Base-by-base conservation (phyloP, 495 filamentous ascomycete species). In the Letharia columbiana region DNA sequence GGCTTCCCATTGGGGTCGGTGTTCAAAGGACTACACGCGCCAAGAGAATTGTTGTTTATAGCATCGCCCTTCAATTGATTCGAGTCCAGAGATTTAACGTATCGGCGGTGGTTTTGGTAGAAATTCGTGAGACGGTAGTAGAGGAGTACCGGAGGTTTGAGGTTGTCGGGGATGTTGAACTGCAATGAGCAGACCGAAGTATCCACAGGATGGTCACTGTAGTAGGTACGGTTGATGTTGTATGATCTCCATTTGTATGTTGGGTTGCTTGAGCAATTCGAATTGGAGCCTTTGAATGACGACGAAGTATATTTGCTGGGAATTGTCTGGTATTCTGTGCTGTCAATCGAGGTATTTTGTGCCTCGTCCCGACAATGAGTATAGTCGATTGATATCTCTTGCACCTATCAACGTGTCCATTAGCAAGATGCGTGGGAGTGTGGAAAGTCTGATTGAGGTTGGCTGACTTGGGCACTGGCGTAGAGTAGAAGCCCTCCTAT, bases 41-140 rank as follows among this genome's bases (percentile, higher is more conserved):
- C 84, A 70, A 98, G 88, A 17, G 82, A 82, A 40, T 66, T 60
- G 64, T 81, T 82, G 35, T 80, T 78, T 41, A 90, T 80, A 15
- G 83, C 84, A 12, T 87, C 80, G 61, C 92, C 94, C 60, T 87
- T 83, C 40, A 99, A 77, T 75, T 99, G 94, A 68, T 89, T 81
- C 63, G 86, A 81, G 71, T 92, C 88, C 67, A 96, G 84, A 2
- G 91, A 96, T 69, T 89, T 87, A 50, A 96, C 93, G 68, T 99
- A 99, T 75, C 93, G 88, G 65, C 94, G 88, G 73, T 99, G 94
- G 75, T 99, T 99, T 75, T 99, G 94, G 79, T 98, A 99, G 80
- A 99, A 99, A 76, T 99, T 96, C 52, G 91, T 92, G 50, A 99
- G 85, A 62, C 89, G 88, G 76, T 99, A 99, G 78, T 96, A 98